Percentiles rank a stretch among this genome's conserved stretches.
These are phyloP conservation scores for Raphanus sativus DNA, from an alignment of 345 rosid genomes.

Conservation along the genomic window DNA sequence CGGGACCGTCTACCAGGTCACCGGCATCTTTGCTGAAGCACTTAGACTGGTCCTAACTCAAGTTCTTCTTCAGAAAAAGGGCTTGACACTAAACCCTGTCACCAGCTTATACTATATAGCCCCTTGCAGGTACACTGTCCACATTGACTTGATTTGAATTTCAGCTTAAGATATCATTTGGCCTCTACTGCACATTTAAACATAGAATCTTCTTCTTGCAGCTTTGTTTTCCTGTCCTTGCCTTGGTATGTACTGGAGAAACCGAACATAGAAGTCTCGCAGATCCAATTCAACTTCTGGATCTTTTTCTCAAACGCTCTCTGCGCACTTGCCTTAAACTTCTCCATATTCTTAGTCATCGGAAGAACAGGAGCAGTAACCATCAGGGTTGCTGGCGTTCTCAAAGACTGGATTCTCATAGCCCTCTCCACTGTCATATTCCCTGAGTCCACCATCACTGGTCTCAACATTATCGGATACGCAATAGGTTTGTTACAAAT, in stretches of 20 bases:
- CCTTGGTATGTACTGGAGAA: constrained; percentile 93
- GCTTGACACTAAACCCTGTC: constrained; percentile 81
- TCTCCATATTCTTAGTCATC: constrained; percentile 88
- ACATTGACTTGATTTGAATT: not conserved
- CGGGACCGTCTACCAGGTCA: constrained; percentile 91
- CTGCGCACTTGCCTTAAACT: constrained; percentile 87
- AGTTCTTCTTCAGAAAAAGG: constrained; percentile 92
- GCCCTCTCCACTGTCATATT: constrained; percentile 93
- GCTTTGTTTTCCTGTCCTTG: constrained; percentile 81
- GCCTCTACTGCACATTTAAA: not conserved
- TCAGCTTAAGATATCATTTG: not conserved
- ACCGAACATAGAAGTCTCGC: constrained; percentile 74
- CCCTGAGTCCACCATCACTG: constrained; percentile 91
- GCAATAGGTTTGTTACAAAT: constrained; percentile 65
- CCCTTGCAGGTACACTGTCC: constrained; percentile 82
- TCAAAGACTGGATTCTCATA: constrained; percentile 94
- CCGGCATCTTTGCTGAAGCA: constrained; percentile 96
- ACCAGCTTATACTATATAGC: constrained; percentile 96
- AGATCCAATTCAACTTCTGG: constrained; percentile 95
- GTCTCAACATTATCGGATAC: constrained; percentile 87
- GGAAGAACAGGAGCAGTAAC: constrained; percentile 98
- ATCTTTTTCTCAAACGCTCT: constrained; percentile 93
- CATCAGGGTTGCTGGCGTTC: constrained; percentile 89
- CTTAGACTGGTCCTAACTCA: constrained; percentile 94
- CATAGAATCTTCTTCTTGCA: constrained; percentile 37